Evolutionary conservation across 2,329 filamentous ascomycete species (phyloP).

Genomic region (Fusarium mexicanum): DNA sequence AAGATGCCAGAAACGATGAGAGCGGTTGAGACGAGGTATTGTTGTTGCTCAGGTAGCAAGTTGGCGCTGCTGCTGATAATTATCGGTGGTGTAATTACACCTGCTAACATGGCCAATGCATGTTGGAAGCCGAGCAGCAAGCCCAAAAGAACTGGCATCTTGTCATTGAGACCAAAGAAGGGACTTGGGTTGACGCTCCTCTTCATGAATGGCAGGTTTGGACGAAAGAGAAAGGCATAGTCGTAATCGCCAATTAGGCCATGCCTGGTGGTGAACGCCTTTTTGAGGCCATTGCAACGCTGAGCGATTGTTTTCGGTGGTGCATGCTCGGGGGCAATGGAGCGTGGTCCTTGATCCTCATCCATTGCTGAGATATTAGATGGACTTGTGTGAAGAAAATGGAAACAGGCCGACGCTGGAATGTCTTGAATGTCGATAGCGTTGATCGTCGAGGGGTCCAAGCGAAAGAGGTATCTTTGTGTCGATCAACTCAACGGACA

Average conservation of each 20-base stretch:
- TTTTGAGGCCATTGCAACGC: constrained; percentile 43
- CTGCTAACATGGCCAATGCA: constrained; percentile 78
- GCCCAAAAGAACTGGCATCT: constrained; percentile 78
- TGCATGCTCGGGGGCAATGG: constrained; percentile 55
- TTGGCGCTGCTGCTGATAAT: constrained; percentile 75
- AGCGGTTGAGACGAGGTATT: constrained; percentile 82
- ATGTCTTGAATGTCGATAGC: not conserved
- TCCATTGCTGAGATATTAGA: constrained; percentile 55
- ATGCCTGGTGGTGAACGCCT: constrained; percentile 66
- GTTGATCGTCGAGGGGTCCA: constrained; percentile 5
- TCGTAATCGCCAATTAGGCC: constrained; percentile 88
- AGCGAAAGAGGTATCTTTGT: constrained; percentile 9
- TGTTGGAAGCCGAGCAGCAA: constrained; percentile 83
- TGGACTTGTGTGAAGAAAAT: constrained; percentile 14
- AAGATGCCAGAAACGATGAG: constrained; percentile 82
- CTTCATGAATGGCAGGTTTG: constrained; percentile 84
- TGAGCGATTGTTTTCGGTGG: constrained; percentile 46
- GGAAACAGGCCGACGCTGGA: not conserved
- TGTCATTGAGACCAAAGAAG: constrained; percentile 85
- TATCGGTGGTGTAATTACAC: constrained; percentile 81
- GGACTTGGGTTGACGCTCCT: constrained; percentile 64
- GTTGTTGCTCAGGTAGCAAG: constrained; percentile 66
- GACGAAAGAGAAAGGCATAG: constrained; percentile 87
- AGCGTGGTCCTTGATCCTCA: constrained; percentile 63
- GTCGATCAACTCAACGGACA: constrained; percentile 6